These are phyloP conservation scores for Nakazawaea pomicola DNA, from an alignment of 805 yeast species.

Conservation along the genomic window DNA sequence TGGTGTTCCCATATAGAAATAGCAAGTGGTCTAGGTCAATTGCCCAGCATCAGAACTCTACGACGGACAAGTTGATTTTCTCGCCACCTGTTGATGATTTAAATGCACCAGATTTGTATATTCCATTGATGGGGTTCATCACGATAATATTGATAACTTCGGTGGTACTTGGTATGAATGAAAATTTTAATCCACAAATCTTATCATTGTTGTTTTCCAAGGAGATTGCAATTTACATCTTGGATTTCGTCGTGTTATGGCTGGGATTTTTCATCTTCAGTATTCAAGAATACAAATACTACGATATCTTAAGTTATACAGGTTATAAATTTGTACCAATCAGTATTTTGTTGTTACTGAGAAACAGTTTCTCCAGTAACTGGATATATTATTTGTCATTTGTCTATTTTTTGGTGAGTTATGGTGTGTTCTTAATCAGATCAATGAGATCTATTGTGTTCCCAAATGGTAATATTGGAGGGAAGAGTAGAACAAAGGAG, in stretches of 20 bases:
- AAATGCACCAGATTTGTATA: conserved; percentile 94
- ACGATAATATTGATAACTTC: conserved; percentile 86
- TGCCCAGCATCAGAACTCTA: conserved; percentile 28
- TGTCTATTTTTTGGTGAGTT: conserved; percentile 47
- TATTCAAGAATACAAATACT: conserved; percentile 55
- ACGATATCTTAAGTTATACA: conserved; percentile 84
- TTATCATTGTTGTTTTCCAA: conserved; percentile 84
- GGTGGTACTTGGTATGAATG: conserved; percentile 76
- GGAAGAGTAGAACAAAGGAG: conserved; percentile 70
- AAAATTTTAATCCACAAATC: conserved; percentile 89
- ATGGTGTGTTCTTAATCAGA: conserved; percentile 64
- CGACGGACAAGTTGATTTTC: conserved; percentile 36
- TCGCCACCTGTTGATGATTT: conserved; percentile 81
- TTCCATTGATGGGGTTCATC: conserved; percentile 89
- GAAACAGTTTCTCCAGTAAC: conserved; percentile 29
- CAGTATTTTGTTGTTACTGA: conserved; percentile 49
- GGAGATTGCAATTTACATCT: conserved; percentile 72
- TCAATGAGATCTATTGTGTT: conserved; percentile 64
- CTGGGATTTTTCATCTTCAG: conserved; percentile 78
- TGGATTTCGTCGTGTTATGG: conserved; percentile 73
- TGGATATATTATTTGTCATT: conserved; percentile 30
- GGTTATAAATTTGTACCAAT: conserved; percentile 93
- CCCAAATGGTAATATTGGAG: conserved; percentile 52
- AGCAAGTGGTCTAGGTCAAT: conserved; percentile 71
- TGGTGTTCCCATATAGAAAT: conserved; percentile 82